These are phyloP conservation scores for Clarireedia hainanense DNA, from an alignment of 2,329 filamentous ascomycete species.

Conservation along the genomic window DNA sequence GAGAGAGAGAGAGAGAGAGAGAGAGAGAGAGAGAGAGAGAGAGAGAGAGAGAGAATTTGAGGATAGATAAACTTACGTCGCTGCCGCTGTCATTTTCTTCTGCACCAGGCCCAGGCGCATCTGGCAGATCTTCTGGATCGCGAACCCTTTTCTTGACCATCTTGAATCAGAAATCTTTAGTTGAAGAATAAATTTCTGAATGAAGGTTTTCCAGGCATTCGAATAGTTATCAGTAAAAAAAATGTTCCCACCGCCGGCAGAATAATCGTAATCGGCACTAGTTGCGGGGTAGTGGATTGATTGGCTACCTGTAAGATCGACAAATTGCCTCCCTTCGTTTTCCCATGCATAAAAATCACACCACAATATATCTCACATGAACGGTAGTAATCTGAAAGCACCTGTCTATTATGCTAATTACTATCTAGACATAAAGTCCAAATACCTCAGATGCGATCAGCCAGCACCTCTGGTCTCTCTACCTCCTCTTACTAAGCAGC, in stretches of 20 bases:
- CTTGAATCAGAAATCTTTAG: constrained; percentile 7
- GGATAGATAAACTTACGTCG: constrained; percentile 17
- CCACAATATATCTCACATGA: no score
- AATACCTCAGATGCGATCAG: background rate
- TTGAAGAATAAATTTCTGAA: no score
- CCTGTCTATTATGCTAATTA: background rate
- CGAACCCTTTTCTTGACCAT: constrained; percentile 31
- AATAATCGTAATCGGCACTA: background rate
- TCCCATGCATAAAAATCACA: no score
- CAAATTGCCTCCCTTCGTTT: no score
- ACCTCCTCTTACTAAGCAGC: background rate
- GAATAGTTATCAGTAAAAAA: background rate
- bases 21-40: no score
- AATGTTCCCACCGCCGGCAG: background rate
- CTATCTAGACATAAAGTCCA: background rate
- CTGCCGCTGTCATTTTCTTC: constrained; percentile 25
- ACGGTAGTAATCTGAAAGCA: background rate
- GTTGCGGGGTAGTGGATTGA: background rate
- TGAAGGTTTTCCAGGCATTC: no score
- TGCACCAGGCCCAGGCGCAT: constrained; percentile 20
- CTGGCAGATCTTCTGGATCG: constrained; percentile 27
- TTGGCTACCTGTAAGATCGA: background rate
- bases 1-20: no score
- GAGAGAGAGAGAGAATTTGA: background rate
- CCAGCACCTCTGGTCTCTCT: background rate